Evolutionary conservation across 75 land plant species (phyloP), one percentile per base, ranked within the genome.

Genomic region (Cunninghamia lanceolata): DNA sequence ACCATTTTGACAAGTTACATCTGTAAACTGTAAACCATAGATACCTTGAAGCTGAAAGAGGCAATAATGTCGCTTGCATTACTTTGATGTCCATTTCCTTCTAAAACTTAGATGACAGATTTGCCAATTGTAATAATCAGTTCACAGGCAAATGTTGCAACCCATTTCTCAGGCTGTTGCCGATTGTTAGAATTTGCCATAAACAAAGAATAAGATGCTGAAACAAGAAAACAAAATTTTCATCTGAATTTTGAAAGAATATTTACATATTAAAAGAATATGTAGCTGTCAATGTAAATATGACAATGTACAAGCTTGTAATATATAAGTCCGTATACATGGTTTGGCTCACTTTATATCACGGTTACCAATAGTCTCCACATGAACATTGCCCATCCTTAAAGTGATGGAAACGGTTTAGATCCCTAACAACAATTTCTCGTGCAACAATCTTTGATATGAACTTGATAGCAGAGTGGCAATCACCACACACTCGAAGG

Each of bases 401-500:
- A 53, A 83, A 83, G 66, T 56, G 74, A 85, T 85, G 86, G 71
- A 85, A 54, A 38, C 83, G 46, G 40, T 43, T 43, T 45, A 43
- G 76, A 85, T 85, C 86, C 73, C 42, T 36, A 3, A 85, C 83
- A 76, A 85, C 28, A 56, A 85, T 85, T 43, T 73, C 79, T 38
- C 86, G 75, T 43, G 25, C 53, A 45, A 46, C 87, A 19, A 86
- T 75, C 53, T 79, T 79, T 25, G 85, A 78, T 82, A 78, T 76
- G 42, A 78, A 45, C 52, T 45, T 77, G 43, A 53, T 39, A 36
- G 87, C 87, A 47, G 50, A 36, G 45, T 85, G 86, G 56, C 86
- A 85, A 85, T 85, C 86, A 85, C 50, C 79, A 77, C 86, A 85
- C 43, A 85, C 73, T n/a, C 86, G 85, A 38, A 86, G 43, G 21